Base-by-base conservation (phyloP, 202 grass and related monocot species). In the Miscanthus sacchariflorus region DNA sequence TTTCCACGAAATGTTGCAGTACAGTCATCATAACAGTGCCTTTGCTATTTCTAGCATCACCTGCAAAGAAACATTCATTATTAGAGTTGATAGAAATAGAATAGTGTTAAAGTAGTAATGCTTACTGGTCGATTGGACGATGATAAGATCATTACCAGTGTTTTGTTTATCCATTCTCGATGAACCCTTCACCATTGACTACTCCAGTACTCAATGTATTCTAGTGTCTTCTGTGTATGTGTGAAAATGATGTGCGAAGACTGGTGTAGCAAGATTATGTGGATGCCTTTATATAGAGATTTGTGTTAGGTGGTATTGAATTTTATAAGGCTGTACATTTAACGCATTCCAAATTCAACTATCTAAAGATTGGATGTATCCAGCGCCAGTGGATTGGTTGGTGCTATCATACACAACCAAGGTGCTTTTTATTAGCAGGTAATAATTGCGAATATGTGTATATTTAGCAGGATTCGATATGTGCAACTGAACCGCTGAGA, bases 31-130 rank as follows among this genome's bases (percentile, higher is more conserved):
- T 74, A 42, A 7, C 27, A 28, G 35, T 63, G 70, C 23, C 38
- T 74, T 45, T 61, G 70, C 52, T 84, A 33, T 64, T 73, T 17
- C 58, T 64, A 74, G 81, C 70, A 74, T 84, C 38, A 64, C 38
- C 82, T 84, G 27, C 17, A 66, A 64, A 65, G 24, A 35, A 66
- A 44, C 17, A 48, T 28, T 48, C n/a, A 46, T 28, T 9, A 7
- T 30, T 14, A 25, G 4, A 27, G 78, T 80, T 80, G 19, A 40
- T 24, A 84, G 56, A 84, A 43, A 61, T 35, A 84, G 56, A 84
- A 43, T 33, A 64, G 25, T 84, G 40, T 76, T 75, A 35, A 75
- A 84, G 18, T 28, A 27, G 38, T 74, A 76, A 48, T 46, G 40
- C 38, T 44, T 61, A 15, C 12, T 74, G 19, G 24, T 48, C 2